phyloP scores from a whole-genome alignment of 768 basidiomycete species.

The Amanita muscaria region DNA sequence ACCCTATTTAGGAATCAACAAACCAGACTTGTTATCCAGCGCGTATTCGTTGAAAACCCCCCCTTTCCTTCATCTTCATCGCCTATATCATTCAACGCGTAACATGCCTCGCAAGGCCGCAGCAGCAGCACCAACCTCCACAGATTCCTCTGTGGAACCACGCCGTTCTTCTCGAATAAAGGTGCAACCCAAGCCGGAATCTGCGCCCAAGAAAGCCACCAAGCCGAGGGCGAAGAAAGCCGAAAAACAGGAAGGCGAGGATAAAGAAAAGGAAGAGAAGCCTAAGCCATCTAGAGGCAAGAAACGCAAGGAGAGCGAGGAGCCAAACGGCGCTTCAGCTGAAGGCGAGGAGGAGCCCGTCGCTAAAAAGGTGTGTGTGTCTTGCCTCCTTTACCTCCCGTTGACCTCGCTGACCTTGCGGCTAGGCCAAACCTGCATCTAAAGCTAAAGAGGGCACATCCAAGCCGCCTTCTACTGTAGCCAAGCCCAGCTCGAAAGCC shows the following conservation, averaged over 20 bases:
- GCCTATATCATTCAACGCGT: constrained; percentile 8
- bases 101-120: constrained; percentile 70
- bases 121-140: constrained; percentile 29
- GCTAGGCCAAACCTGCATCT: constrained; percentile 35
- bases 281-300: constrained; percentile 35
- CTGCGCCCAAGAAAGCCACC: constrained; percentile 47
- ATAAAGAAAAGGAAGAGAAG: constrained; percentile 39
- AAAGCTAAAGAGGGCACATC: constrained; percentile 24
- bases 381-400: constrained; percentile 8
- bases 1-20: constrained; percentile 14
- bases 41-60: constrained; percentile 13
- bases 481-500: constrained; percentile 35
- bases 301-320: constrained; percentile 37
- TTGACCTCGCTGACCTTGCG: constrained; percentile 11
- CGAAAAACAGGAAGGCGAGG: constrained; percentile 29
- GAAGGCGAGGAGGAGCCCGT: constrained; percentile 38
- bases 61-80: constrained; percentile 13
- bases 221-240: constrained; percentile 56
- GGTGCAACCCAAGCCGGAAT: constrained; percentile 51
- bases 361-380: constrained; percentile 56
- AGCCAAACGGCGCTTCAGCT: constrained; percentile 27
- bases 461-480: constrained; percentile 13
- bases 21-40: constrained; percentile 19
- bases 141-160: constrained; percentile 36
- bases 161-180: constrained; percentile 74